Base-by-base conservation (phyloP, 805 yeast genomes). In the Wickerhamomyces sydowiorum region DNA sequence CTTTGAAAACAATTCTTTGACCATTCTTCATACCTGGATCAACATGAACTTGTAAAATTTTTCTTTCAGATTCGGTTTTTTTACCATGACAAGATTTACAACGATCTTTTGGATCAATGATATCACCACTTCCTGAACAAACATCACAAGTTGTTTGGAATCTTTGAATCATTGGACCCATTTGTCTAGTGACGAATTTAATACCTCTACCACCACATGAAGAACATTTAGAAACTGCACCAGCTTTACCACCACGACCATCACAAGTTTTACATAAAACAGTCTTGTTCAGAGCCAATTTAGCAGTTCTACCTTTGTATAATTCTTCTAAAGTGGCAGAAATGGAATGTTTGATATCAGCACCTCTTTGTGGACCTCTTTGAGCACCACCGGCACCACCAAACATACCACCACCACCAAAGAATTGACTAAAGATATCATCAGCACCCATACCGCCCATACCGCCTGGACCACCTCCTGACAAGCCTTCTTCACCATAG, bases 401-500 rank as follows among this genome's bases (percentile, higher is more conserved):
- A 60, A 65, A 64, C 49, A 60, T 53, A 40, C 69, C 67, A 51
- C 90, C 90, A 49, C 89, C 90, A 53, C 93, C 93, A 62, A 86
- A 86, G 77, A 86, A 85, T 64, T 85, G 93, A 14, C 86, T 76
- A 63, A 82, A 82, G 60, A 82, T 70, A 57, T 82, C 88, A 45
- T 82, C 90, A 37, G 81, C 82, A 27, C 76, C 82, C 52, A 81
- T 82, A 42, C 82, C 85, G 36, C 80, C 30, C 21, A 21, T 27
- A 29, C 32, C 24, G 18, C 34, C 80, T 46, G 79, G 78, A 42
- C 87, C 91, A 47, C 78, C 87, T 50, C 90, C 93, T 44, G 71
- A 72, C 54, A 93, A 72, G 43, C 99, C 99, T 57, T 89, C 97
- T 62, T 82, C 84, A 65, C 99, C 99, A 60, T 78, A 88, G 50